phyloP scores from a whole-genome alignment of 2,329 filamentous ascomycete genomes.

The Gaeumannomyces sp. region DNA sequence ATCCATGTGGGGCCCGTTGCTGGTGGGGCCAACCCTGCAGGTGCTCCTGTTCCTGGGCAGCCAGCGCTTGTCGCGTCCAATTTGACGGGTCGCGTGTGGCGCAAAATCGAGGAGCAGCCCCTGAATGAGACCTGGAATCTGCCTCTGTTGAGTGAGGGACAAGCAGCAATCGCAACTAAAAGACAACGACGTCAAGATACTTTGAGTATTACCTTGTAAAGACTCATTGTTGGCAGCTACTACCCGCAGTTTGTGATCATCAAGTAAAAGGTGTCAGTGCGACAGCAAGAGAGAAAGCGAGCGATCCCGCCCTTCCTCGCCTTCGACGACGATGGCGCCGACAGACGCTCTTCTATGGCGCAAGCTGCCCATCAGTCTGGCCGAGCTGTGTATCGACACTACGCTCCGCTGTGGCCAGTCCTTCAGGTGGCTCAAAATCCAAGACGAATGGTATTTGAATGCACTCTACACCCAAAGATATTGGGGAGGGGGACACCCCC shows the following conservation, averaged over 20 bases:
- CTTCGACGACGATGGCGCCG: not conserved
- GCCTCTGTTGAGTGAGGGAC: not conserved
- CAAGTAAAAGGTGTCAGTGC: not conserved
- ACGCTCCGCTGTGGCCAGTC: conserved; percentile 93
- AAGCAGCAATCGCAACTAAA: not conserved
- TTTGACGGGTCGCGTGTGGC: not conserved
- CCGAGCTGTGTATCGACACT: conserved; percentile 90
- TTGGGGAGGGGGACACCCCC: conserved; percentile 7
- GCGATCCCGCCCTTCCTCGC: too few relatives aligned
- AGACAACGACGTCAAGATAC: not conserved
- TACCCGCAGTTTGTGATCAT: too few relatives aligned
- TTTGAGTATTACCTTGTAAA: too few relatives aligned
- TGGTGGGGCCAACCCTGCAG: not conserved
- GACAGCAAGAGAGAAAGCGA: too few relatives aligned
- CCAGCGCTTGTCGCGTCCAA: not conserved
- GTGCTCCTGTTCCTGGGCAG: not conserved
- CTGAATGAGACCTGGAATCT: not conserved
- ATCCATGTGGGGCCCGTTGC: not conserved
- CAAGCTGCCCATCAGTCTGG: conserved; percentile 73
- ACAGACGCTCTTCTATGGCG: conserved; percentile 52
- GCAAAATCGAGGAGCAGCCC: not conserved
- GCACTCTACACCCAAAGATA: not conserved
- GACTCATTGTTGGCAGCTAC: not conserved
- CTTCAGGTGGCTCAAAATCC: conserved; percentile 86
- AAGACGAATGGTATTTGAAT: conserved; percentile 69